A percentile compares a stretch with the other conserved stretches of the same genome.
phyloP scores from a whole-genome alignment of 1,139 yeast genomes.

The Suhomyces bokatorum region DNA sequence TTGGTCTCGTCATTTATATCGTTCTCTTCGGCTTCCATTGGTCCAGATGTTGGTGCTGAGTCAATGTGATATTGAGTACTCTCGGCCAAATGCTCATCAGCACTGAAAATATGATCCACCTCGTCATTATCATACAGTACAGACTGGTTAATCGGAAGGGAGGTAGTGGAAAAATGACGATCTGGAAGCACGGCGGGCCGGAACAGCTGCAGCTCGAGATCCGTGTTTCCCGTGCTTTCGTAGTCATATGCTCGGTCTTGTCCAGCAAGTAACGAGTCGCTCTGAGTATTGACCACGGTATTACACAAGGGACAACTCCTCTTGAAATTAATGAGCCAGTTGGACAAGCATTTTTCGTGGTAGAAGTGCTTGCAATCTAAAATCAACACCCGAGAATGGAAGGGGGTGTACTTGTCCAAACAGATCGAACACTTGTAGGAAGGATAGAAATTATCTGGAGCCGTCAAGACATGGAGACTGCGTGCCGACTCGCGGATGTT shows the following conservation, averaged over 20 bases:
- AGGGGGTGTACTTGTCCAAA: slow-evolving; percentile 41
- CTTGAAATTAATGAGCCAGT: slow-evolving; percentile 48
- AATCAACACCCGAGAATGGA: slow-evolving; percentile 41
- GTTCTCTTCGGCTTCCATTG: not conserved
- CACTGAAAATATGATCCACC: slow-evolving; percentile 6
- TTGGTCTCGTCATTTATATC: no score
- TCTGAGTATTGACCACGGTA: slow-evolving; percentile 15
- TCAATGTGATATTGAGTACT: not conserved
- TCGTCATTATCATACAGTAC: not conserved
- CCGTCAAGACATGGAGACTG: slow-evolving; percentile 27
- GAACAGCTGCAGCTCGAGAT: slow-evolving; percentile 11
- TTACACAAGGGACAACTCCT: slow-evolving; percentile 50
- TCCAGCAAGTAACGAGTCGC: slow-evolving; percentile 20
- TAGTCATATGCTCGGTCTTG: slow-evolving; percentile 16
- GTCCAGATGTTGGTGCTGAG: no score
- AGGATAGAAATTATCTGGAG: slow-evolving; percentile 41
- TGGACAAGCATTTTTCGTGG: slow-evolving; percentile 46
- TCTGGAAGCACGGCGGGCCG: not conserved
- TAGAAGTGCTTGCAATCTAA: slow-evolving; percentile 47
- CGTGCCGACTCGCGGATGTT: slow-evolving; percentile 26
- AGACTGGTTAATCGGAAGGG: not conserved
- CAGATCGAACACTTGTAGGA: slow-evolving; percentile 50
- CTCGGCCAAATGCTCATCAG: slow-evolving; percentile 3
- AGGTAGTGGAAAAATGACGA: not conserved
- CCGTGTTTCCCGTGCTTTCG: slow-evolving; percentile 7